Evolutionary conservation across 192 early-diverging fungal genomes (phyloP), one percentile per base, ranked within the genome.

Genomic region (Coemansia sp.): DNA sequence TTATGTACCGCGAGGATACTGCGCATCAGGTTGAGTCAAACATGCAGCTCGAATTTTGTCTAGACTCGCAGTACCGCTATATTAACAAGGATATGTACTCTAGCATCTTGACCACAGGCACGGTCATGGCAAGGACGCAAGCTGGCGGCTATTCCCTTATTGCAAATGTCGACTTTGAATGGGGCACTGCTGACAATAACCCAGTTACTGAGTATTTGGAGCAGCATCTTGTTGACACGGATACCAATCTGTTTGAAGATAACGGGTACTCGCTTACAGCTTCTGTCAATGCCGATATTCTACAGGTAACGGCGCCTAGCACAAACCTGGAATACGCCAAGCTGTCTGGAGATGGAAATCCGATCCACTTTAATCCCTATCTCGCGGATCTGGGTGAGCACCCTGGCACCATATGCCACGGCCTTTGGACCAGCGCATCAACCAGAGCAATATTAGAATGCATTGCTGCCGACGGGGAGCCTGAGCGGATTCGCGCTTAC

Each of bases 361-460:
- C 94, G 30, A 94, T 95, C 65, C 95, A 97, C 82, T 88, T 91
- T 71, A 95, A 94, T 82, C 89, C 89, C 51, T 94, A 93, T 85
- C 89, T 97, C 84, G 90, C 94, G 60, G 90, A 92, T 68, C 67
- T 93, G 7, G 92, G 92, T 24, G 84, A 85, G 33, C 84, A 94
- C 30, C 94, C 95, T 21, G 92, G 85, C 51, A 92, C 93, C 25
- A 97, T 95, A 66, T 94, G 92, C n/a, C 95, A 97, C 75, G 94
- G 95, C 46, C 89, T 95, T 91, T 97, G 93, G 94, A 97, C 93
- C 23, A 87, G 86, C 61, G 91, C 95, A 10, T 89, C 92, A 4
- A 93, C 93, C 36, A 86, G 93, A 54, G 92, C 94, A 72, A 90
- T 94, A 75, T 89, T 97, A 25, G 95, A 97, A 70, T 86, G 90